Base-by-base conservation (phyloP, 2,329 filamentous ascomycete genomes). In the Fusarium sp. region DNA sequence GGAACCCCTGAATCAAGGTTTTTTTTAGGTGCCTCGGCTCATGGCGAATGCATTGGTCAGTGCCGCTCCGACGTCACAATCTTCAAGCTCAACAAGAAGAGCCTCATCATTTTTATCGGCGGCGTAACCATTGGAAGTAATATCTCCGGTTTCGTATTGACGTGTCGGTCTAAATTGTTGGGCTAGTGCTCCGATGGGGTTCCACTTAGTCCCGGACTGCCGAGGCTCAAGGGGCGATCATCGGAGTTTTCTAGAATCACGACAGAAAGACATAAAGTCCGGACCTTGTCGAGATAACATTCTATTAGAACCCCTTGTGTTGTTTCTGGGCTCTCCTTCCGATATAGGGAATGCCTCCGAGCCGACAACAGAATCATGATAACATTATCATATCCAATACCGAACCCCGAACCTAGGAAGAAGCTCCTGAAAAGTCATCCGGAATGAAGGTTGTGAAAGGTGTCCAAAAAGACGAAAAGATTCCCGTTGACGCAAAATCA, bases 391-490 rank as follows among this genome's bases (percentile, higher is more conserved):
- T 58, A 14, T 27, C 23, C 4, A 30, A 20, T 11, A 27, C 35
- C 23, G 16, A 52, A 5, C 11, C 10, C 54, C 14, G 14, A 35
- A 10, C 16, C 34, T 59, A 39, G 23, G 34, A 39, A 30, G 56
- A 59, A 1, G 8, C 59, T 7, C 59, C 59, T 5, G 30, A 45
- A 16, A 25, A 68, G n/a, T 61, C 52, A 2, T 68, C 52, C 0
- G 63, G 54, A 18, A 67, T 54, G 2, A 67, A 59, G 5, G 50
- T 50, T 6, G 41, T 43, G 16, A 67, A 69, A 9, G 64, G 58
- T 2, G 35, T 37, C 67, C 58, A 68, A 10, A 70, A 45, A 4
- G 39, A 8, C 14, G 50, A 58, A 4, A 64, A 27, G 23, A 58
- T 27, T 6, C 58, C 27, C 2, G 41, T 41, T 6, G 64, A 48